Evolutionary conservation across 768 basidiomycete genomes (phyloP), one percentile per base, ranked within the genome.

Genomic region (Roridomyces roridus): DNA sequence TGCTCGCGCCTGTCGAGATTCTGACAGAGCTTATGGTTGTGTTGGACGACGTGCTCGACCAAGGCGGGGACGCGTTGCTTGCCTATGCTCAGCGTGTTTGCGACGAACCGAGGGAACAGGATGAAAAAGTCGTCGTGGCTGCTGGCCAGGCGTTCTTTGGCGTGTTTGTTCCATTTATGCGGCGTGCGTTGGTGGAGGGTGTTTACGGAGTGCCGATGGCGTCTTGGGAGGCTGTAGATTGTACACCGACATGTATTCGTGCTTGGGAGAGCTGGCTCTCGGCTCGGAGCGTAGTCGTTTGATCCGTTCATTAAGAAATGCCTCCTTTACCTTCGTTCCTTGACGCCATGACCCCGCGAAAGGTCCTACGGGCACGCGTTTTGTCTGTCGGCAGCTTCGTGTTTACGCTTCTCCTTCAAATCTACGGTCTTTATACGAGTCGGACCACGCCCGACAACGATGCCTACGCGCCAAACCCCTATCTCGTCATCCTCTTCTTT

Each of bases 1-100:
- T 94, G 11, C 83, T 96, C 12, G 90, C 91, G 3, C 93, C 94
- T 3, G 73, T 83, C 12, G 77, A 76, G 11, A 77, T 89, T n/a
- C 66, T 86, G 42, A 63, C 66, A 1, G 77, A 80, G n/a, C 73
- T 92, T 10, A 65, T 77, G 1, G 63, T 63, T 0, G 72, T 76
- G n/a, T 73, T 92, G 21, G 86, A 89, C 45, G 69, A 65, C 4
- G 74, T 80, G 7, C 74, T 94, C 17, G 77, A 73, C 2, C 70
- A 68, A 29, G 73, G 77, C 5, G 84, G 83, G 6, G 66, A 73
- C 10, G 72, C 73, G 8, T 59, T 94, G 28, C 58, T 86, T 12
- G 69, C 57, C 1, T 88, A 88, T 57, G 71, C 72, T 36, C 64
- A 51, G 42, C 60, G 57, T n/a, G 49, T 70, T 46, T 46, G 58